Base-by-base conservation (phyloP, 495 filamentous ascomycete genomes). In the Parathielavia hyrcaniae region DNA sequence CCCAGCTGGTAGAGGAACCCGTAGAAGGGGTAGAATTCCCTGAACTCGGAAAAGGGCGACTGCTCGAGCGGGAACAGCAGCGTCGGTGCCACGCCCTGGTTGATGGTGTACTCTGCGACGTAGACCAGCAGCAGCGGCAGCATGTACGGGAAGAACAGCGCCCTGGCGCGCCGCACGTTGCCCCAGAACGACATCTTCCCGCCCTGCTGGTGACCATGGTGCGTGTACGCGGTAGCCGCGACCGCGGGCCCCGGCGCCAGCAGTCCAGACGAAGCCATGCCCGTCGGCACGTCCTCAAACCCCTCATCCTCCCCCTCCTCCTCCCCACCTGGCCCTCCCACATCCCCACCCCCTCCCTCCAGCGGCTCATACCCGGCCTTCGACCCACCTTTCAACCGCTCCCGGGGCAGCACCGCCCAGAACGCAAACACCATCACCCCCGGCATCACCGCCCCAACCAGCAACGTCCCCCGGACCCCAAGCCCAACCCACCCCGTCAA, bases 21-120 rank as follows among this genome's bases (percentile, higher is more conserved):
- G 69, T 96, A 96, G 64, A 81, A 76, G n/a, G 91, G 89, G 64
- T 96, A 96, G 71, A 93, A 93, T n/a, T 85, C 83, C 19, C 92
- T 84, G 72, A 85, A 93, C 63, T 88, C 79, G 45, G 73, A 69
- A 67, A 98, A 96, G 1, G 92, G 92, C 0, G 85, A 85, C 6
- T 77, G 71, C 1, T 77, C 64, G 11, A 96, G 72, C 0, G 91
- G 90, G 70, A 95, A 98, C 36, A 98, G 82, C 12, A 97, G 78
- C 0, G 89, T 96, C 0, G 92, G 93, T 0, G 87, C 78, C 39
- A 98, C 88, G 40, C 90, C 90, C 73, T 93, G 90, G 73, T 97
- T 97, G 71, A 97, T 95, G 58, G 89, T 91, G 69, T 97, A 97
- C 76, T 98, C 93, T 52, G 90, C 89, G 40, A 96, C 80, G 67